Evolutionary conservation across 805 yeast genomes (phyloP).

Genomic region (Cyberlindnera bimundalis): DNA sequence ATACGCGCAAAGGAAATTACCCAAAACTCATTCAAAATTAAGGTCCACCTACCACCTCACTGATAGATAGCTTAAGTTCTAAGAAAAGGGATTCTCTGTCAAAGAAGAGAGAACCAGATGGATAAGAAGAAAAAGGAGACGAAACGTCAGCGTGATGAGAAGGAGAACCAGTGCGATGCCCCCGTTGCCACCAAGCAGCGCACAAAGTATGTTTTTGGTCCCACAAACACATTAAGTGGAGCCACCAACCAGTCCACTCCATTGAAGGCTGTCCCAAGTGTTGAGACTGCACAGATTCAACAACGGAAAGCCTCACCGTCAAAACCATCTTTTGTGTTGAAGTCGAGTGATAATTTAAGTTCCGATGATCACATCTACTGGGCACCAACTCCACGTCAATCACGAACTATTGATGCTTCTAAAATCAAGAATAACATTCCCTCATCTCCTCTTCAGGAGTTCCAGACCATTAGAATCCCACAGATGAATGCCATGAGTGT

Average conservation of each 20-base stretch:
- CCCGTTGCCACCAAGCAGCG: slow-evolving; percentile 7
- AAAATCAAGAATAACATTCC: slow-evolving; percentile 15
- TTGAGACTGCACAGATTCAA: background rate
- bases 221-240: slow-evolving; percentile 9
- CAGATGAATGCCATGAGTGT: slow-evolving; percentile 17
- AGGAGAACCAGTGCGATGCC: slow-evolving; percentile 7
- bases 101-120: too few species aligned
- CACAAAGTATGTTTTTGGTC: slow-evolving; percentile 16
- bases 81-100: background rate
- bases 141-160: slow-evolving; percentile 15
- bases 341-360: slow-evolving; percentile 14
- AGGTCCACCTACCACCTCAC: too few species aligned
- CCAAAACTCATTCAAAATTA: background rate
- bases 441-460: slow-evolving; percentile 24
- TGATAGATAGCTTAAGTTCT: too few species aligned
- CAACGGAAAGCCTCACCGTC: slow-evolving; percentile 4
- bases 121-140: background rate
- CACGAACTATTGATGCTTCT: slow-evolving; percentile 7
- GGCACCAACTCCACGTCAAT: slow-evolving; percentile 26
- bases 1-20: slow-evolving; percentile 1
- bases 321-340: slow-evolving; percentile 5
- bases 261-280: background rate
- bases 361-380: slow-evolving; percentile 29
- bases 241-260: slow-evolving; percentile 5
- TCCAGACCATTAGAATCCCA: slow-evolving; percentile 11